Conservation (phyloP, 1,139 yeast genomes). For the Magnusiomyces suaveolens region DNA sequence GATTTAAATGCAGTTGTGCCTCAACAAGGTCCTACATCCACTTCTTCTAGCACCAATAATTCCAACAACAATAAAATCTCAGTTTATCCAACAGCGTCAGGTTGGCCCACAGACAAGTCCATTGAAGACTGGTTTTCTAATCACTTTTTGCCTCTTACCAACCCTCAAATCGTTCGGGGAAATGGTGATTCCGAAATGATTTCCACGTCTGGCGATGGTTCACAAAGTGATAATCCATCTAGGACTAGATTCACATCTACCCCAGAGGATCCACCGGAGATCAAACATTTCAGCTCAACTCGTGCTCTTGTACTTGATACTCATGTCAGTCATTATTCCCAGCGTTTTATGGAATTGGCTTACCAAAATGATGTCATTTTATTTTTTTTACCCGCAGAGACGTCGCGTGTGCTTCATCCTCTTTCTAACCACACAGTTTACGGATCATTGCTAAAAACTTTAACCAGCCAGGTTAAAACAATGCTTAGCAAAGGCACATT, state of each 20-base stretch:
- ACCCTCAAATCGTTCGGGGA: not conserved
- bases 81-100: not conserved
- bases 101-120: slow-evolving; percentile 5
- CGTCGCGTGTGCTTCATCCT: slow-evolving; percentile 2
- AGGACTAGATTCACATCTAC: not conserved
- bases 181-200: not conserved
- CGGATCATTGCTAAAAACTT: not conserved
- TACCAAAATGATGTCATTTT: slow-evolving; percentile 2
- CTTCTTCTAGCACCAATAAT: not conserved
- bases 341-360: not conserved
- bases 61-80: not conserved
- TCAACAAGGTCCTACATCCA: not conserved
- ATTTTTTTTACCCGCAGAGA: slow-evolving; percentile 1
- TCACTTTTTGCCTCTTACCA: slow-evolving; percentile 4
- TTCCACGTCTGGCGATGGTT: not conserved
- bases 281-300: not conserved
- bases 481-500: not conserved
- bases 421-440: not conserved
- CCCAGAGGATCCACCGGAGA: not conserved
- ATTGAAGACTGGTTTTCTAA: not conserved
- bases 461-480: not conserved
- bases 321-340: slow-evolving; percentile 5
- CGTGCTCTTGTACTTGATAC: slow-evolving; percentile 4
- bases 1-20: not conserved
- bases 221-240: not conserved